These are phyloP conservation scores for Gardenia jasminoides DNA, from an alignment of 257 asterid species.

Conservation along the genomic window DNA sequence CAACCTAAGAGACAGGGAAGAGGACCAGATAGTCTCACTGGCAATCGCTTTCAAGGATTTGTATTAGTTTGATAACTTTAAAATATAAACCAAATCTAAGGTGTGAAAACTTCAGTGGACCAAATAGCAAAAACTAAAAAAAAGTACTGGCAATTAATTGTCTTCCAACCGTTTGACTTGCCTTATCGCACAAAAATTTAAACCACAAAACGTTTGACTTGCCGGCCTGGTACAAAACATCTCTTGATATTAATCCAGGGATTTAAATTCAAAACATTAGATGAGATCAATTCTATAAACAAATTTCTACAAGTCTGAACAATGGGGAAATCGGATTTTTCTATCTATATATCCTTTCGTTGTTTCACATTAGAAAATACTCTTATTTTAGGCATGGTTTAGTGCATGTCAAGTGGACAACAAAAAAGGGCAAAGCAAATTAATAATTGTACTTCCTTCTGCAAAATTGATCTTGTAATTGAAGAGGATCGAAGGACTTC, in stretches of 20 bases:
- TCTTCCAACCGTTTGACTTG: not conserved
- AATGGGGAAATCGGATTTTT: not conserved
- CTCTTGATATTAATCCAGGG: not conserved
- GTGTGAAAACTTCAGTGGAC: not conserved
- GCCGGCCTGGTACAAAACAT: not conserved
- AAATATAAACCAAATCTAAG: not conserved
- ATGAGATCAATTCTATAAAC: not conserved
- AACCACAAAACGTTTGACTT: not conserved
- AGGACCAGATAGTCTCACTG: not conserved
- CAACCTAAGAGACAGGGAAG: not conserved
- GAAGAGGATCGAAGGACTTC: not conserved
- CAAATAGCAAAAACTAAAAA: not conserved
- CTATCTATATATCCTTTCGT: not conserved
- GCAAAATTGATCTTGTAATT: not conserved
- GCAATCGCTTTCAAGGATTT: not conserved
- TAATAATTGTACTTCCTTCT: not conserved
- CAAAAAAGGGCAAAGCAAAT: not conserved
- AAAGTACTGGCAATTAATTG: not conserved
- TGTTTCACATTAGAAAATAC: not conserved
- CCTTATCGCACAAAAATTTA: too few species aligned
- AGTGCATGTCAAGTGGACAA: not conserved
- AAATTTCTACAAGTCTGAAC: not conserved
- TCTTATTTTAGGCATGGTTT: not conserved
- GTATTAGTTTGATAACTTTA: not conserved
- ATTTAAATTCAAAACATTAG: not conserved